Conservation (phyloP, 1,139 yeast species). For the Meyerozyma smithsonii region DNA sequence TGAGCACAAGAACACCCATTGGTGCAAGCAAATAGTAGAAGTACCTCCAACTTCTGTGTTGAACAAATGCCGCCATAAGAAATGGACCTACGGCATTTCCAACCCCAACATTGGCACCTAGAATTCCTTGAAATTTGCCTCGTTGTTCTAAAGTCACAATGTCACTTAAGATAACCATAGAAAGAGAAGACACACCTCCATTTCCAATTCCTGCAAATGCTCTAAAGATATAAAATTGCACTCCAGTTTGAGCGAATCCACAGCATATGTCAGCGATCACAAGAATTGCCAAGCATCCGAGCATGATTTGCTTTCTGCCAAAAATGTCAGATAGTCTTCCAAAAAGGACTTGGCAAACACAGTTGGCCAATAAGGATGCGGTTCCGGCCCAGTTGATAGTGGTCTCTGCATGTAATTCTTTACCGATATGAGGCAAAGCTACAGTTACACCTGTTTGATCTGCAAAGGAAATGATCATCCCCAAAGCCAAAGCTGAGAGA, state of each 20-base stretch:
- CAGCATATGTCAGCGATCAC: constrained; percentile 39
- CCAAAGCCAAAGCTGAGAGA: constrained; percentile 23
- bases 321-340: constrained; percentile 42
- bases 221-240: constrained; percentile 36
- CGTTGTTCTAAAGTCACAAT: constrained; percentile 37
- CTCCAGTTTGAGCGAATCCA: constrained; percentile 35
- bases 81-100: constrained; percentile 57
- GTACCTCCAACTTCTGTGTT: constrained; percentile 44
- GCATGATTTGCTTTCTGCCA: constrained; percentile 40
- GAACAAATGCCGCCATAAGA: constrained; percentile 48
- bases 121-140: constrained; percentile 42
- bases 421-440: constrained; percentile 37
- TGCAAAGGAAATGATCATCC: constrained; percentile 31
- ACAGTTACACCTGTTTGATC: constrained; percentile 42
- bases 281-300: constrained; percentile 29
- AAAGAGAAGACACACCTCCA: constrained; percentile 40
- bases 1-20: constrained; percentile 25
- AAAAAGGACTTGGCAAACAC: constrained; percentile 38
- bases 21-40: constrained; percentile 47
- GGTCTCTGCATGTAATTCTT: constrained; percentile 30
- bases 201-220: constrained; percentile 43
- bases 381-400: constrained; percentile 48
- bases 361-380: constrained; percentile 41
- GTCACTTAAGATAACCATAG: constrained; percentile 43
- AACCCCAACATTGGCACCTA: constrained; percentile 47